Conservation (phyloP, 306 rosid genomes). For the Castanopsis chinensis region DNA sequence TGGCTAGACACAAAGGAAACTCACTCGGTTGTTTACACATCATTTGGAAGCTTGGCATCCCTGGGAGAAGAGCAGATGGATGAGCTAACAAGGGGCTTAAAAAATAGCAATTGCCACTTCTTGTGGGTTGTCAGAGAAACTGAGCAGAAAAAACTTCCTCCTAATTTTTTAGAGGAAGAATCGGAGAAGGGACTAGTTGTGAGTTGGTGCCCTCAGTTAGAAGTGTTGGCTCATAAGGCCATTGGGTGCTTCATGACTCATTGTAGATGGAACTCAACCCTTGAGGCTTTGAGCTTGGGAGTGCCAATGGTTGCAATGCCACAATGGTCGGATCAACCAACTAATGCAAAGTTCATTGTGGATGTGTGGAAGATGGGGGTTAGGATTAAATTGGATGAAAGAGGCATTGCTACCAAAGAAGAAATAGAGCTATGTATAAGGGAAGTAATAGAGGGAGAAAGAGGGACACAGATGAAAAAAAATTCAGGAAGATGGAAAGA, state of each 20-base stretch:
- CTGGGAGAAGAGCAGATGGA: constrained; percentile 11
- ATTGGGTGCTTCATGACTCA: background rate
- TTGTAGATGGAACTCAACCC: constrained; percentile 14
- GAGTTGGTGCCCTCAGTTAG: constrained; percentile 14
- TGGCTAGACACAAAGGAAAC: constrained; percentile 13
- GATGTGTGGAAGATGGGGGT: constrained; percentile 18
- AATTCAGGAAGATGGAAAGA: constrained; percentile 4
- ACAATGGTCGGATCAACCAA: constrained; percentile 14
- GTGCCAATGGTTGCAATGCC: constrained; percentile 13
- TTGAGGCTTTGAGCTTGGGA: constrained; percentile 8
- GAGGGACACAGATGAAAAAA: background rate
- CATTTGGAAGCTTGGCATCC: background rate
- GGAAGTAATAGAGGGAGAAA: constrained; percentile 15
- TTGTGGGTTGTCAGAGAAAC: constrained; percentile 12
- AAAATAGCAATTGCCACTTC: background rate
- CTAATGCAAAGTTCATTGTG: constrained; percentile 5
- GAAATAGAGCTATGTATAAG: constrained; percentile 3
- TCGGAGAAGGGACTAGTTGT: background rate
- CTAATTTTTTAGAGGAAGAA: background rate
- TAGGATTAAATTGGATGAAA: background rate
- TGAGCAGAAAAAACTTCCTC: constrained; percentile 7
- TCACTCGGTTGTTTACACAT: background rate
- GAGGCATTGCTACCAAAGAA: background rate
- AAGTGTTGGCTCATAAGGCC: constrained; percentile 1
- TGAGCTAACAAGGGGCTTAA: background rate